Evolutionary conservation across 768 basidiomycete species (phyloP).

Genomic region (Termitomyces sp.): DNA sequence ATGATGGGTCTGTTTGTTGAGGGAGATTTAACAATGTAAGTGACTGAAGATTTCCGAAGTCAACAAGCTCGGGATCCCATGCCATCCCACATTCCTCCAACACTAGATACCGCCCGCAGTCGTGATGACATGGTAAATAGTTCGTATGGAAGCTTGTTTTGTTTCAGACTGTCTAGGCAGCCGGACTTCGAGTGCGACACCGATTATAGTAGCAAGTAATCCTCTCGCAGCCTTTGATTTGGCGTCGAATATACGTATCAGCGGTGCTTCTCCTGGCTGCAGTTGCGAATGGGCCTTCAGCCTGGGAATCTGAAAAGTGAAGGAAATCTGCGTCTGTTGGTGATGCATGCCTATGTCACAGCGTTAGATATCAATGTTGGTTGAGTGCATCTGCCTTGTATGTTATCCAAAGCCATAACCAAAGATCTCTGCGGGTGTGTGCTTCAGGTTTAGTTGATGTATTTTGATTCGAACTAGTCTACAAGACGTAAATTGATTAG

Average conservation of each 20-base stretch:
- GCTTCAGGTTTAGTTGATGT: background rate
- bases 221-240: background rate
- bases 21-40: background rate
- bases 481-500: no score
- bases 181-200: background rate
- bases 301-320: background rate
- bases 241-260: background rate
- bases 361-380: background rate
- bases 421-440: background rate
- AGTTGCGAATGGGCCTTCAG: background rate
- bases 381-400: background rate
- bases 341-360: background rate
- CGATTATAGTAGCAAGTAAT: background rate
- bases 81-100: background rate
- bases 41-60: background rate
- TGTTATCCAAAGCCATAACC: background rate
- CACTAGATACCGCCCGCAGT: background rate
- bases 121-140: background rate
- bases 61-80: background rate
- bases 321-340: background rate
- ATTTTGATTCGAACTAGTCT: no score
- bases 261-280: background rate
- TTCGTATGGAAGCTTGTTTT: background rate
- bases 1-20: background rate
- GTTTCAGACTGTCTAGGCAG: background rate